Conservation (phyloP, 441 rosid genomes). For the Kokia cookei region DNA sequence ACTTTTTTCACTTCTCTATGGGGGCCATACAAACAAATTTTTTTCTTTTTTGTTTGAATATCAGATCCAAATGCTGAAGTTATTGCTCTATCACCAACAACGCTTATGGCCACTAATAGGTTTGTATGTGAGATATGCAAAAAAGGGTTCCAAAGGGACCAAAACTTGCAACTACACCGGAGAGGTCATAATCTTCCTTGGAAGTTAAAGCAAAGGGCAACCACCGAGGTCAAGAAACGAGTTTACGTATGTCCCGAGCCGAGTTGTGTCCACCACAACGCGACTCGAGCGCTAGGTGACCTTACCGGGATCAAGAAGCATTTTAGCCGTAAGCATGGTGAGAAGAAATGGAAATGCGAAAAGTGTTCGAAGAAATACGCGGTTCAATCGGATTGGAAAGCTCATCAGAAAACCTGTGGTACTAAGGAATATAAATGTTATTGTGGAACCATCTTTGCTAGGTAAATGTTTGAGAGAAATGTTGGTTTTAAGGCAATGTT, state of each 20-base stretch:
- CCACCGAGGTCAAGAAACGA: not conserved
- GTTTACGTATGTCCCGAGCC: not conserved
- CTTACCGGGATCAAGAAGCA: not conserved
- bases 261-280: not conserved
- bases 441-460: constrained; percentile 79
- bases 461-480: constrained; percentile 27
- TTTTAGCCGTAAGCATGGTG: not conserved
- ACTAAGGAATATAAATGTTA: constrained; percentile 85
- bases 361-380: not conserved
- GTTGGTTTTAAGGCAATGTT: not conserved
- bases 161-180: not conserved
- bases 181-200: not conserved
- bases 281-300: not conserved
- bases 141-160: not conserved
- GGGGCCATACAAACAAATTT: not conserved
- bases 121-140: not conserved
- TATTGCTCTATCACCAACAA: constrained; percentile 67
- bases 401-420: constrained; percentile 78
- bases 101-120: not conserved
- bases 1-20: constrained; percentile 3
- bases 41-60: not conserved
- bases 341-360: not conserved
- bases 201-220: not conserved
- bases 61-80: constrained; percentile 90
- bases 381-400: not conserved